Evolutionary conservation across 2,329 filamentous ascomycete genomes (phyloP).

Genomic region (Talaromyces rugulosus): DNA sequence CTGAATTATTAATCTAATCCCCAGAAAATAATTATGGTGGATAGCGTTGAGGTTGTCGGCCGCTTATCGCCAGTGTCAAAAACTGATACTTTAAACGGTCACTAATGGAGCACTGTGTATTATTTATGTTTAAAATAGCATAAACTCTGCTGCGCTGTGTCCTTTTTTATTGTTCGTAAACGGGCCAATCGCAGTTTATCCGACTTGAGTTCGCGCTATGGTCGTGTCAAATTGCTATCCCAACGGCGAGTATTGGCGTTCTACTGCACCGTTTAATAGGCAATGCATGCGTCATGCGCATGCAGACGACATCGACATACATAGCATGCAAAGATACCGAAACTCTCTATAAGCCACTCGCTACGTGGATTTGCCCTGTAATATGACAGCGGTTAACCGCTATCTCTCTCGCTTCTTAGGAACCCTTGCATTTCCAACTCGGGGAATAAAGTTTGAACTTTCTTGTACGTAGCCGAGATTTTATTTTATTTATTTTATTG

Average conservation of each 20-base stretch:
- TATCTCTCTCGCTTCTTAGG: too few species aligned
- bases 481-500: neutral
- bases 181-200: neutral
- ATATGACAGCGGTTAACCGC: neutral
- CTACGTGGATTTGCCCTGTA: neutral
- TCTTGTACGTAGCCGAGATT: neutral
- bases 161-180: too few species aligned
- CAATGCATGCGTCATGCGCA: neutral
- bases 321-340: neutral
- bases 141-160: too few species aligned
- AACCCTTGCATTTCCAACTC: neutral
- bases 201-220: neutral
- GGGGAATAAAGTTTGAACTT: neutral
- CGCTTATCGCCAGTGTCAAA: neutral
- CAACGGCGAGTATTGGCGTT: neutral
- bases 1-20: neutral
- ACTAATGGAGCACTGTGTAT: neutral
- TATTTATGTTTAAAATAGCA: too few species aligned
- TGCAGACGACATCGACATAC: too few species aligned
- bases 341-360: neutral
- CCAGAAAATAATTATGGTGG: neutral
- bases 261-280: neutral
- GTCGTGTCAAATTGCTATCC: neutral
- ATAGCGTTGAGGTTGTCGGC: neutral
- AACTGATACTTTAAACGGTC: neutral